phyloP scores from a whole-genome alignment of 2,329 filamentous ascomycete species.

The Eutypella sp. region DNA sequence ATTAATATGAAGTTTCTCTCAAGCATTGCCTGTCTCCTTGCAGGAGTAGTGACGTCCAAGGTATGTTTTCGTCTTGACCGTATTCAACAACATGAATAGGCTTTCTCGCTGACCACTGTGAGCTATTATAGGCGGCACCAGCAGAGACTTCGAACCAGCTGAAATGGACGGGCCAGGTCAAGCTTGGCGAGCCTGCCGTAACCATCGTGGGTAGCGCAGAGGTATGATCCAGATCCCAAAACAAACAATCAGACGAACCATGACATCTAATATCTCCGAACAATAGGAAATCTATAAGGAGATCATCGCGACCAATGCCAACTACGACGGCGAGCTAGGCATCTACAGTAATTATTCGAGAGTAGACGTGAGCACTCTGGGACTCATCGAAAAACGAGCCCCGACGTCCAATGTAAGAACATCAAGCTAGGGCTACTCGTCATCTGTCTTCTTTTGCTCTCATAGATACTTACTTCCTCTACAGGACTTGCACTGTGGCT shows the following conservation, averaged over 20 bases:
- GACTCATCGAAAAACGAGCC: slow-evolving; percentile 7
- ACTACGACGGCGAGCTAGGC: slow-evolving; percentile 12
- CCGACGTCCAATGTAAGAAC: slow-evolving; percentile 9
- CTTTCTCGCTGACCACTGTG: neutral
- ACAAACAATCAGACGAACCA: too few species aligned
- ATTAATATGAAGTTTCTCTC: slow-evolving; percentile 9
- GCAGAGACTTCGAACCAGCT: slow-evolving; percentile 5
- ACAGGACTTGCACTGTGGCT: slow-evolving; percentile 10
- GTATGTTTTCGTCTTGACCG: slow-evolving; percentile 3
- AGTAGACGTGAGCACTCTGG: slow-evolving; percentile 3
- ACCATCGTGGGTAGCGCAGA: slow-evolving; percentile 11
- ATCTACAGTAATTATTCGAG: slow-evolving; percentile 6
- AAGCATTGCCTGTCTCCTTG: slow-evolving; percentile 2
- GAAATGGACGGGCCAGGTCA: slow-evolving; percentile 11
- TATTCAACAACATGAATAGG: too few species aligned
- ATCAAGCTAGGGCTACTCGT: neutral
- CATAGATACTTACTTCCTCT: neutral
- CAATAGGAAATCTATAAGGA: slow-evolving; percentile 10
- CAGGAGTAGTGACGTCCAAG: slow-evolving; percentile 1
- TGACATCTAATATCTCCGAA: neutral
- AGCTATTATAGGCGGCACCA: neutral
- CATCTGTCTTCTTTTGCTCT: neutral
- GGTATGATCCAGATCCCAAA: slow-evolving; percentile 1
- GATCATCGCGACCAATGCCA: slow-evolving; percentile 9
- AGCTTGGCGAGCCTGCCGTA: slow-evolving; percentile 4